A percentile compares a stretch with the other conserved stretches of the same genome.
Evolutionary conservation across 1,284 basidiomycete species (phyloP).

Genomic region (Microbotryum saponariae): DNA sequence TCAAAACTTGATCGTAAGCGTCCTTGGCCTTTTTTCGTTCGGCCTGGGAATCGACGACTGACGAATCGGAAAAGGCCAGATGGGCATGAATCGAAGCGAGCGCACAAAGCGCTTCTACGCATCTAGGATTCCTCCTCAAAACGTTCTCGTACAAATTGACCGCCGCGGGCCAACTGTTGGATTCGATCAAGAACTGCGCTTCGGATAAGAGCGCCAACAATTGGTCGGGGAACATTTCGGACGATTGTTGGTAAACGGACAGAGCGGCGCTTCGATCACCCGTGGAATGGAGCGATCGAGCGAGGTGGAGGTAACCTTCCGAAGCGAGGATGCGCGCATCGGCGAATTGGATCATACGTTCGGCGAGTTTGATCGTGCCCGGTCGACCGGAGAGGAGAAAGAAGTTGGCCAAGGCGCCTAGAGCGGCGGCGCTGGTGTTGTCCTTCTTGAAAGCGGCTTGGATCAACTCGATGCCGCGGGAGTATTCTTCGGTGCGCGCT

Average conservation of each 20-base stretch:
- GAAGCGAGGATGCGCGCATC: conserved; percentile 70
- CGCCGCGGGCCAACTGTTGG: conserved; percentile 49
- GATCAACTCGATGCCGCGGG: conserved; percentile 52
- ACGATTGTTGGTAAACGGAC: conserved; percentile 65
- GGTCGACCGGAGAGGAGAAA: conserved; percentile 45
- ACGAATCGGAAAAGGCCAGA: conserved; percentile 38
- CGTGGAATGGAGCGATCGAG: conserved; percentile 65
- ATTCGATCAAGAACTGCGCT: conserved; percentile 50
- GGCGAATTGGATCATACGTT: conserved; percentile 82
- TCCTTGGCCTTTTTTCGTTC: conserved; percentile 69
- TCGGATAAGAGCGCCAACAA: conserved; percentile 70
- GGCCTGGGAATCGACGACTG: conserved; percentile 52
- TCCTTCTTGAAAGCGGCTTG: conserved; percentile 68
- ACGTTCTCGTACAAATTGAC: conserved; percentile 80
- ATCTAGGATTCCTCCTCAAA: conserved; percentile 43
- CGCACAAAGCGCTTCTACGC: conserved; percentile 72
- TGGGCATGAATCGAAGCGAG: conserved; percentile 76
- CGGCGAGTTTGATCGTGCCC: conserved; percentile 68
- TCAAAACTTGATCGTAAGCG: conserved; percentile 66
- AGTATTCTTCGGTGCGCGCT: conserved; percentile 51
- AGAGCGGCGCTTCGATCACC: conserved; percentile 46
- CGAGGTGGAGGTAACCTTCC: conserved; percentile 70
- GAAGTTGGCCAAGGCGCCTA: conserved; percentile 57
- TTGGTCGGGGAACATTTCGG: conserved; percentile 64
- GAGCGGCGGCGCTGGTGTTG: conserved; percentile 63